Conservation (phyloP, 2,329 filamentous ascomycete species). For the Scedosporium aurantiacum region DNA sequence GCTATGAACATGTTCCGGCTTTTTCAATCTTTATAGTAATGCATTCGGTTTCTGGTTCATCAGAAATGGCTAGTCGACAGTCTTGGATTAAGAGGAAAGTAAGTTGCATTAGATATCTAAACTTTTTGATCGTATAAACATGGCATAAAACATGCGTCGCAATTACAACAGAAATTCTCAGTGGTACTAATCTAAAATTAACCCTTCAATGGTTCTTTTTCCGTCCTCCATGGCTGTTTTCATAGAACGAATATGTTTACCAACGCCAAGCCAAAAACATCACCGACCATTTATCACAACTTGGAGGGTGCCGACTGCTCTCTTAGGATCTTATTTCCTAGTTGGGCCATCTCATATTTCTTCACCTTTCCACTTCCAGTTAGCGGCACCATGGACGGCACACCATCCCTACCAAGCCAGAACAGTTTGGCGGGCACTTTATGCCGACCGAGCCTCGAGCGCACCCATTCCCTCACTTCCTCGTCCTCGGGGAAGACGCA, state of each 20-base stretch:
- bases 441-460: slow-evolving; percentile 49
- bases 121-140: no score
- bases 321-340: slow-evolving; percentile 43
- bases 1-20: no score
- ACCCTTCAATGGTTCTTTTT: background rate
- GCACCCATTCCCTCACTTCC: slow-evolving; percentile 52
- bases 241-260: background rate
- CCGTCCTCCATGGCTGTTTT: background rate
- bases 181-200: no score
- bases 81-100: no score
- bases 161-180: no score
- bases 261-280: background rate
- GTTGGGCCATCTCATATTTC: slow-evolving; percentile 51
- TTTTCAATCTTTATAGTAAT: no score
- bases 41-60: no score
- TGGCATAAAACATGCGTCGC: no score
- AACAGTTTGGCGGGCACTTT: slow-evolving; percentile 67
- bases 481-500: slow-evolving; percentile 30
- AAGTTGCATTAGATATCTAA: no score
- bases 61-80: no score
- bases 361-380: slow-evolving; percentile 64
- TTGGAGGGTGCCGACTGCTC: slow-evolving; percentile 34
- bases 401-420: slow-evolving; percentile 55
- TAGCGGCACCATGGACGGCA: slow-evolving; percentile 45
- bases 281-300: slow-evolving; percentile 20